Evolutionary conservation across 257 asterid genomes (phyloP).

Genomic region (Solanum tacnaense): DNA sequence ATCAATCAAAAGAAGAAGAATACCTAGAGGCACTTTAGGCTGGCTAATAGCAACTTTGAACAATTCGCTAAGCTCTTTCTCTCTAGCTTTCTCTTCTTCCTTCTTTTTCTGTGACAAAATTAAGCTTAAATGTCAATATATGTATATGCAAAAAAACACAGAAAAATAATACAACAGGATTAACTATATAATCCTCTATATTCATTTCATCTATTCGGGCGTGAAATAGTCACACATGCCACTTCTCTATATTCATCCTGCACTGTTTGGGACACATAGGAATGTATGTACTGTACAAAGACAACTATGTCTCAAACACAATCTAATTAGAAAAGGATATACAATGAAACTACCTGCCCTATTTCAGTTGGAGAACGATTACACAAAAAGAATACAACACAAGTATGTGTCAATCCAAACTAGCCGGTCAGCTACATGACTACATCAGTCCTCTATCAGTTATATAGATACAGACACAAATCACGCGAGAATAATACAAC

Average conservation of each 20-base stretch:
- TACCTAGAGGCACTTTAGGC: conserved; percentile 95
- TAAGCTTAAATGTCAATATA: background rate
- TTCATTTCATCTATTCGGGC: background rate
- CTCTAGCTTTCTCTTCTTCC: conserved; percentile 87
- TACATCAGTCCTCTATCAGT: background rate
- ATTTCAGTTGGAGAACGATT: background rate
- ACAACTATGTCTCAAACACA: background rate
- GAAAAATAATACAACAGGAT: background rate
- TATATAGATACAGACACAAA: background rate
- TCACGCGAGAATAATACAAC: background rate
- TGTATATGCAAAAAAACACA: background rate
- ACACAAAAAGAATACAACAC: background rate
- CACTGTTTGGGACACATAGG: background rate
- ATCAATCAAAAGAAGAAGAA: background rate
- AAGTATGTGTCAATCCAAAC: background rate
- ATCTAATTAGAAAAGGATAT: background rate
- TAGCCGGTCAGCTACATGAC: background rate
- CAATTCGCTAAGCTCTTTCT: conserved; percentile 81
- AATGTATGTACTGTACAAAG: background rate
- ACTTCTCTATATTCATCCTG: background rate
- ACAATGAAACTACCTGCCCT: background rate
- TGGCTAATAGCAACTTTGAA: conserved; percentile 83
- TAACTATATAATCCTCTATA: background rate
- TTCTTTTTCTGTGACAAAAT: conserved; percentile 72
- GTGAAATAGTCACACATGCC: background rate